A percentile compares a stretch with the other conserved stretches of the same genome.
Evolutionary conservation across 805 yeast species (phyloP).

Genomic region (Wickerhamiella nectarea): DNA sequence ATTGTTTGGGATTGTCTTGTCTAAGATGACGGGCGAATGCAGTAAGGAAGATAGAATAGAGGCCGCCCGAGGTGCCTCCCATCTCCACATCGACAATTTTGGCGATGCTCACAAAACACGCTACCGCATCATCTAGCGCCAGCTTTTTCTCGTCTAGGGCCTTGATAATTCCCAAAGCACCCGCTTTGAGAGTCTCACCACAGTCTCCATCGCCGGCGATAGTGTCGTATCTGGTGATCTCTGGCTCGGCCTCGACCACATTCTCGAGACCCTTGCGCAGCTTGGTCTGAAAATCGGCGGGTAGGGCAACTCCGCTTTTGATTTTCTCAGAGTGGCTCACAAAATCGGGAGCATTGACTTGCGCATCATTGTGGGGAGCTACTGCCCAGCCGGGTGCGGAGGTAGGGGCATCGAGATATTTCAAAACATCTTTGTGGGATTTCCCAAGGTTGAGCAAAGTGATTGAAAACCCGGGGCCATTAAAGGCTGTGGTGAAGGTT

Average conservation of each 20-base stretch:
- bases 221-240: conserved; percentile 72
- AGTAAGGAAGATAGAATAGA: conserved; percentile 73
- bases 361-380: conserved; percentile 13
- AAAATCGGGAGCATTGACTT: conserved; percentile 25
- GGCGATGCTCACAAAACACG: conserved; percentile 56
- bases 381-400: conserved; percentile 71
- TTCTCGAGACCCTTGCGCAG: conserved; percentile 21
- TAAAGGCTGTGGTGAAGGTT: conserved; percentile 75
- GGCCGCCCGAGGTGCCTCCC: conserved; percentile 97
- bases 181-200: conserved; percentile 78
- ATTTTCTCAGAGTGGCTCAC: conserved; percentile 18
- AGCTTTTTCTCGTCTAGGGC: conserved; percentile 31
- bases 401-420: conserved; percentile 55
- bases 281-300: not conserved
- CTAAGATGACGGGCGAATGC: conserved; percentile 49
- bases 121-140: conserved; percentile 28
- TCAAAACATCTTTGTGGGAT: conserved; percentile 35
- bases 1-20: conserved; percentile 16
- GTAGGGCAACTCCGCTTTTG: conserved; percentile 32
- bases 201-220: conserved; percentile 96
- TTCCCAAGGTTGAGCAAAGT: conserved; percentile 61
- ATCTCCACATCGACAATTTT: conserved; percentile 77
- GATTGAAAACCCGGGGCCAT: conserved; percentile 83
- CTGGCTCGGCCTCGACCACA: conserved; percentile 57
- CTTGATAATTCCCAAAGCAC: conserved; percentile 57